Percentiles rank a stretch among this genome's conserved stretches.
phyloP scores from a whole-genome alignment of 202 grass and related monocot genomes.

The Dendrocalamus latiflorus region DNA sequence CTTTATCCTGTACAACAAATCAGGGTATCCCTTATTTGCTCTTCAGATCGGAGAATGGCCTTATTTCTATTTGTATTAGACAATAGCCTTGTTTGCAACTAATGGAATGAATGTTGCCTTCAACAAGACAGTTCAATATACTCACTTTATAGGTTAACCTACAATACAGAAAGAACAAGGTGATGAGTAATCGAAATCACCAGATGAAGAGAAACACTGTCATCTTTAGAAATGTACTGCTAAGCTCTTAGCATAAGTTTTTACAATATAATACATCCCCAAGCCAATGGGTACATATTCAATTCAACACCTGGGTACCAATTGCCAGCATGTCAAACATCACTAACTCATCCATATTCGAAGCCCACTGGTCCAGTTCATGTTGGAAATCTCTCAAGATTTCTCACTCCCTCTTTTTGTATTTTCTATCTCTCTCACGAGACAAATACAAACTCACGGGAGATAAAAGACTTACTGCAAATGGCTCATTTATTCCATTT shows the following conservation, averaged over 20 bases:
- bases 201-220: not conserved
- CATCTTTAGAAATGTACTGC: not conserved
- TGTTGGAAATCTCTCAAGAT: no score
- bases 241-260: not conserved
- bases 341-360: not conserved
- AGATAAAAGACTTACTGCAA: no score
- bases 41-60: not conserved
- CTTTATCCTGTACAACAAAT: constrained; percentile 20
- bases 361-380: no score
- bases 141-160: not conserved
- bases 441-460: no score
- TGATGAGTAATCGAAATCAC: not conserved
- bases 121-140: not conserved
- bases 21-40: constrained; percentile 4
- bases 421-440: no score
- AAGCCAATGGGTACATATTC: not conserved
- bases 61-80: not conserved
- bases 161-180: not conserved
- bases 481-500: no score
- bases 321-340: not conserved
- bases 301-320: not conserved
- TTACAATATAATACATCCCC: not conserved
- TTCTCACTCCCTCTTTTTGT: no score
- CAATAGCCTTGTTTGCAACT: not conserved
- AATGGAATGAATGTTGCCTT: not conserved